Evolutionary conservation across 192 early-diverging fungal species (phyloP).

Genomic region (Oehlia diaphana): DNA sequence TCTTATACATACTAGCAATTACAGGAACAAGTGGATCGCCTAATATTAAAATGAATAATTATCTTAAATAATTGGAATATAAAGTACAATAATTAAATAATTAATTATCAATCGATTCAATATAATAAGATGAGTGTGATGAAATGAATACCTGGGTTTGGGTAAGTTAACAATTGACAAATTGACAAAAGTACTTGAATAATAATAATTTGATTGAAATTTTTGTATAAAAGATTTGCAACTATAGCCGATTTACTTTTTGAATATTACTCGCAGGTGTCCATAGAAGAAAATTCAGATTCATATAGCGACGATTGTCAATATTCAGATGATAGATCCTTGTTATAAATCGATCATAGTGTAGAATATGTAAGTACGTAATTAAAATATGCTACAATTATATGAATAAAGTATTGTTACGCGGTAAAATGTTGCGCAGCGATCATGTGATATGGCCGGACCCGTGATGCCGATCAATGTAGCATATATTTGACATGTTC

Average conservation of each 20-base stretch:
- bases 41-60: too few relatives aligned
- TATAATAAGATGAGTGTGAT: too few relatives aligned
- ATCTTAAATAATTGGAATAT: too few relatives aligned
- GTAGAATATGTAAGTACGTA: neutral
- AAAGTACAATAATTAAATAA: too few relatives aligned
- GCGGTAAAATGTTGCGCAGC: too few relatives aligned
- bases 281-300: constrained; percentile 96
- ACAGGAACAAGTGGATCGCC: too few relatives aligned
- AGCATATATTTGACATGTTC: too few relatives aligned
- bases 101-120: too few relatives aligned
- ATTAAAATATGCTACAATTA: neutral
- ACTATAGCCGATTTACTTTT: constrained; percentile 58
- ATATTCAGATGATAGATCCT: constrained; percentile 99
- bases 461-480: too few relatives aligned
- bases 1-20: constrained; percentile 69
- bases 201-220: neutral
- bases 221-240: neutral
- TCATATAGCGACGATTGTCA: constrained; percentile 78
- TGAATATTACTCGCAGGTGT: constrained; percentile 96
- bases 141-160: constrained; percentile 70
- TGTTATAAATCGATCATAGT: constrained; percentile 90
- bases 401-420: neutral
- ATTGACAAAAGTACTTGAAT: constrained; percentile 92
- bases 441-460: too few relatives aligned
- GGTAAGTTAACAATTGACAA: constrained; percentile 96